Evolutionary conservation across 306 rosid genomes (phyloP), one percentile per base, ranked within the genome.

Genomic region (Phaseolus lunatus): DNA sequence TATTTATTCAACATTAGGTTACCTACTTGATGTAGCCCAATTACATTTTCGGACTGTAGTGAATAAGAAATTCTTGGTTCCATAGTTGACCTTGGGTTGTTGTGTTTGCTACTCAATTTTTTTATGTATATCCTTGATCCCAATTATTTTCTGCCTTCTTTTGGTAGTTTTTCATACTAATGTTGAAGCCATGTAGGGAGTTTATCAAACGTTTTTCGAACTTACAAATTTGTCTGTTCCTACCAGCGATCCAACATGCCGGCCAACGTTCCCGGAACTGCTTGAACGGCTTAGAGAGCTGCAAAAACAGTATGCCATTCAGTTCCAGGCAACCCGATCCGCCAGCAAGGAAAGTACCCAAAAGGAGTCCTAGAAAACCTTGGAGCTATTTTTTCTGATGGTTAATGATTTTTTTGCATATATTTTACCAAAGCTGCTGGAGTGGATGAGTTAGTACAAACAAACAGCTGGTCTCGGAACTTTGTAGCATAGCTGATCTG

Each of bases 261-360:
- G 99, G 53, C 96, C 99, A 66, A 83, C 98, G 39, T 96, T 96
- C 70, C 98, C 87, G 71, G 97, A 85, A 80, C 86, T 96, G 81
- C 85, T 93, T 45, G 97, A 91, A 69, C 88, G 54, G 84, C 86
- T 96, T 6, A 82, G 83, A 81, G 99, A 96, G 54, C 70, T 96
- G 73, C 98, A 93, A 64, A 87, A 87, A 72, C 84, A 67, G 66
- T 88, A 80, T 67, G 81, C 86, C 61, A 78, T 86, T 81, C 96
- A 92, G 83, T 85, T 88, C 82, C 98, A 96, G 57, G 98, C 98
- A 45, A 87, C 89, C 31, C 91, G 98, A 24, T 52, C 93, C 0
- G 87, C 88, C 0, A 72, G 84, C 10, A 87, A 82, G 50, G 98
- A 92, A 83, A 85, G 37, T 82, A 11, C 67, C 47, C 94, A 83